These are phyloP conservation scores for Coniella vitis DNA, from an alignment of 2,329 filamentous ascomycete genomes.

Conservation along the genomic window DNA sequence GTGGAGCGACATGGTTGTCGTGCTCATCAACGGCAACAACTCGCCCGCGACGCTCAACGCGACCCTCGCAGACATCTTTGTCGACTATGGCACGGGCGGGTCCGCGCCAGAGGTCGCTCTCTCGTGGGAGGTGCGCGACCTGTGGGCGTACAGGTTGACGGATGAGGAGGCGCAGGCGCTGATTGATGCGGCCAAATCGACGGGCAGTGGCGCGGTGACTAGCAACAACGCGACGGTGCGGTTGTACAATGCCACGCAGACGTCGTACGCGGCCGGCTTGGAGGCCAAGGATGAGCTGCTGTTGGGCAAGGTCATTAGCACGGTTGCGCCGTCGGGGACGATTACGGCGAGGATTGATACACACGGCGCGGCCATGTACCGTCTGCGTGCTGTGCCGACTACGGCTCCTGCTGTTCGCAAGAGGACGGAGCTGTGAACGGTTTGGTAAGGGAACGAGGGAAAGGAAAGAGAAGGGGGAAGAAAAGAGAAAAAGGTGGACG, in stretches of 20 bases:
- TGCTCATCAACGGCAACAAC: constrained; percentile 42
- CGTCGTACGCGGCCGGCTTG: constrained; percentile 41
- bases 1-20: constrained; percentile 35
- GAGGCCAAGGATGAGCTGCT: constrained; percentile 34
- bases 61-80: constrained; percentile 45
- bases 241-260: constrained; percentile 41
- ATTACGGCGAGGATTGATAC: constrained; percentile 36
- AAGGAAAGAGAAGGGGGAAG: no score
- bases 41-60: constrained; percentile 38
- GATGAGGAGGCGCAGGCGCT: constrained; percentile 35
- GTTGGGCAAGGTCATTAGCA: constrained; percentile 38
- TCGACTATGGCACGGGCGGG: constrained; percentile 35
- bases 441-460: no score
- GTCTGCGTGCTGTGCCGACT: constrained; percentile 31
- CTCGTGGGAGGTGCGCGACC: constrained; percentile 46
- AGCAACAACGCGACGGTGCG: neutral
- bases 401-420: constrained; percentile 23
- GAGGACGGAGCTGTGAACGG: constrained; percentile 39
- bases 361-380: constrained; percentile 44
- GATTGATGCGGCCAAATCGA: constrained; percentile 32
- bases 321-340: constrained; percentile 34
- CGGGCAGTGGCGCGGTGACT: constrained; percentile 25
- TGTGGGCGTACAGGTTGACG: constrained; percentile 50
- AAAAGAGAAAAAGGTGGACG: no score
- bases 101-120: constrained; percentile 33